These are phyloP conservation scores for Lichtheimia ornata DNA, from an alignment of 371 early-diverging fungal genomes.

Conservation along the genomic window DNA sequence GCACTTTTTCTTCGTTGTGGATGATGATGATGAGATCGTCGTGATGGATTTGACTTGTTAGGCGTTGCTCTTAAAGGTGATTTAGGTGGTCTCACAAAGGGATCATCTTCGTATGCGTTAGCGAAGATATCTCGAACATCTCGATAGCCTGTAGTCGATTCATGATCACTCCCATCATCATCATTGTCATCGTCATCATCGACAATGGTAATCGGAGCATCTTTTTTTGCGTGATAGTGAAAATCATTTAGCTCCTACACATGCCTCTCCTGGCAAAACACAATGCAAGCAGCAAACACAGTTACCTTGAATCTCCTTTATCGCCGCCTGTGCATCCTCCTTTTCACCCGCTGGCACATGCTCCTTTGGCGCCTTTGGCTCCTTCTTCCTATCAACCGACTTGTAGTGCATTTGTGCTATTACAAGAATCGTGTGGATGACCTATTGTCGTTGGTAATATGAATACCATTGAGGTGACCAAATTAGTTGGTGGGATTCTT, in stretches of 20 bases:
- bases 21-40: slow-evolving; percentile 17
- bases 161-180: background rate
- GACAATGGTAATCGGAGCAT: too few species aligned
- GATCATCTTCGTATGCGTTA: slow-evolving; percentile 8
- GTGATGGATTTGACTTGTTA: slow-evolving; percentile 5
- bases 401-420: slow-evolving; percentile 30
- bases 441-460: slow-evolving; percentile 18
- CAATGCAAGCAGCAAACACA: too few species aligned
- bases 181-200: background rate
- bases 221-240: too few species aligned
- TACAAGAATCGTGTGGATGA: slow-evolving; percentile 36
- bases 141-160: slow-evolving; percentile 17
- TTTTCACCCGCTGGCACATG: slow-evolving; percentile 4
- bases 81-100: slow-evolving; percentile 41
- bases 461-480: background rate
- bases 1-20: slow-evolving; percentile 15
- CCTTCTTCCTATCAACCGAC: slow-evolving; percentile 12
- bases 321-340: slow-evolving; percentile 4
- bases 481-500: background rate
- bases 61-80: slow-evolving; percentile 34
- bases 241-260: background rate
- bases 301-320: slow-evolving; percentile 1
- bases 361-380: slow-evolving; percentile 20
- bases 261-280: background rate
- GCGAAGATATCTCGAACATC: slow-evolving; percentile 38